Evolutionary conservation across 1,284 basidiomycete species (phyloP).

Genomic region (Ustilago hordei): DNA sequence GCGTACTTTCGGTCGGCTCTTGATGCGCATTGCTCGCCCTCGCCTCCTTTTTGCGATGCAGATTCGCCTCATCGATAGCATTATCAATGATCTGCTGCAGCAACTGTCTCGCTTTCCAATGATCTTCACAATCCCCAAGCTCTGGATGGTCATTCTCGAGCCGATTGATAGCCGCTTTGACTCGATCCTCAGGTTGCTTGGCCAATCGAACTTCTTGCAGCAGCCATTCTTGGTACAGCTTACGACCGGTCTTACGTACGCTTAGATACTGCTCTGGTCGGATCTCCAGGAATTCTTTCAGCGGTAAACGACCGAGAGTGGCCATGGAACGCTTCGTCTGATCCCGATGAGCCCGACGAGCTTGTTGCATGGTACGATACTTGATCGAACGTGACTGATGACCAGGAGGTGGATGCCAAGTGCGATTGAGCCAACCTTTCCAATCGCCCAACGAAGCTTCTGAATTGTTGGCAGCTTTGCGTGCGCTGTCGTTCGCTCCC

Average conservation of each 20-base stretch:
- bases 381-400: constrained; percentile 42
- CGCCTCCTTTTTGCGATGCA: constrained; percentile 54
- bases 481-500: constrained; percentile 25
- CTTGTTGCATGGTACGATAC: constrained; percentile 51
- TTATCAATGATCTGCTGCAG: constrained; percentile 62
- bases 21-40: constrained; percentile 33
- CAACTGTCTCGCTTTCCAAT: constrained; percentile 56
- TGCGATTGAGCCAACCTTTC: constrained; percentile 50
- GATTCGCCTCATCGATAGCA: constrained; percentile 57
- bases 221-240: constrained; percentile 58
- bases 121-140: constrained; percentile 56
- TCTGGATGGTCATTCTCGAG: constrained; percentile 51
- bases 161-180: constrained; percentile 52
- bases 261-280: constrained; percentile 52
- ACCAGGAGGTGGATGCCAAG: constrained; percentile 39
- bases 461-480: constrained; percentile 19
- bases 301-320: constrained; percentile 52
- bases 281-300: constrained; percentile 59
- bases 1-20: constrained; percentile 32
- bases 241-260: constrained; percentile 53
- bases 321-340: constrained; percentile 55
- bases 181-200: constrained; percentile 54
- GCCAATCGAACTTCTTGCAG: constrained; percentile 55
- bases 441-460: constrained; percentile 48
- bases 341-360: constrained; percentile 44